Conservation (phyloP, 495 filamentous ascomycete genomes). For the Alectoria sarmentosa region DNA sequence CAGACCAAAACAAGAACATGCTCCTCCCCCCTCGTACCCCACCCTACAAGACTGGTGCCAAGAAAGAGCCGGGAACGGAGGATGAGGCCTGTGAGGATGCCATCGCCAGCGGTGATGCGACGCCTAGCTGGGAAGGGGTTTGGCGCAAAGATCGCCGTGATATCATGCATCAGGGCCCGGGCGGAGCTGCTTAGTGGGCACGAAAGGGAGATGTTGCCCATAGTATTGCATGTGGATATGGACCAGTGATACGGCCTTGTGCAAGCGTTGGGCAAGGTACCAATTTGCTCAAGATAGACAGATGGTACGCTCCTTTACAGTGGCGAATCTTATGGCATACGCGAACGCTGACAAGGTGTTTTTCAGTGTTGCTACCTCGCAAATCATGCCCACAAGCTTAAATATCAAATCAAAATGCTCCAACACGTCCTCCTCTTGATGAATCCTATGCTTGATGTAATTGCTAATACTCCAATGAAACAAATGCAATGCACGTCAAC, state of each 20-base stretch:
- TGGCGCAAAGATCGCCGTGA: constrained; percentile 14
- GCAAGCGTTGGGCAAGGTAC: not conserved
- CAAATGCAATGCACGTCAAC: not conserved
- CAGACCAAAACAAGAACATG: constrained; percentile 5
- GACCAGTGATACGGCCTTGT: not conserved
- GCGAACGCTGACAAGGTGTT: no score
- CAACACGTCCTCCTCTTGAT: not conserved
- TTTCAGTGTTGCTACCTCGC: no score
- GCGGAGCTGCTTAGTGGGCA: not conserved
- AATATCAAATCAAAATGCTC: not conserved
- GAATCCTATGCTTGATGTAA: not conserved
- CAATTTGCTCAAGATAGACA: not conserved
- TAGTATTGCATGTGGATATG: not conserved
- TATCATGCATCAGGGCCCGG: not conserved
- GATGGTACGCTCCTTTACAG: not conserved
- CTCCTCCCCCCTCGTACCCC: constrained; percentile 13
- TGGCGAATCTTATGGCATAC: no score
- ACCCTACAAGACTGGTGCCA: constrained; percentile 7
- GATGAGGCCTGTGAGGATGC: constrained; percentile 9
- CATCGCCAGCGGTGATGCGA: constrained; percentile 12
- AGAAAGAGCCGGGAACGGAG: not conserved
- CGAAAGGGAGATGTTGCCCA: not conserved
- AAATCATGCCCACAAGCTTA: not conserved
- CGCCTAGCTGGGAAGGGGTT: constrained; percentile 15
- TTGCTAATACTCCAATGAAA: not conserved